Evolutionary conservation across 2,329 filamentous ascomycete species (phyloP).

Genomic region (Penicillium palitans): DNA sequence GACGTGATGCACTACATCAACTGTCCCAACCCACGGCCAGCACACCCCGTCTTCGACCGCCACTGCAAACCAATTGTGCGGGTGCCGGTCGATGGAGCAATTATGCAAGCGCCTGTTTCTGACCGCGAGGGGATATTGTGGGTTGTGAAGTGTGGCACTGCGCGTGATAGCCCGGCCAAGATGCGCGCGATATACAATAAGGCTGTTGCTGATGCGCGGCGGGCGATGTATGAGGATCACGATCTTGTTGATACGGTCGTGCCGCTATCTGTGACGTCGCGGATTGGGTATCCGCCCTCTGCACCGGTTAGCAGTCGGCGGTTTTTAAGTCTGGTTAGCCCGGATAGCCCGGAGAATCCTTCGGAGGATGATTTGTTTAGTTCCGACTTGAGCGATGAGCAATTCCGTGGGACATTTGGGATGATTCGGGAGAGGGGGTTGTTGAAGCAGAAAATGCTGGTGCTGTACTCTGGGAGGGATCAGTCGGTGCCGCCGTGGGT

Average conservation of each 20-base stretch:
- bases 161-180: constrained; percentile 20
- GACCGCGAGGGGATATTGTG: constrained; percentile 66
- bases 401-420: constrained; percentile 66
- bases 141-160: constrained; percentile 24
- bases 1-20: constrained; percentile 64
- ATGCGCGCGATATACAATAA: constrained; percentile 28
- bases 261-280: constrained; percentile 32
- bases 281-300: constrained; percentile 30
- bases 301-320: constrained; percentile 56
- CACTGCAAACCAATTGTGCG: constrained; percentile 37
- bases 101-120: constrained; percentile 75
- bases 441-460: constrained; percentile 41
- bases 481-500: constrained; percentile 47
- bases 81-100: constrained; percentile 65
- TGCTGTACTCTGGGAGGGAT: constrained; percentile 48
- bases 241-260: constrained; percentile 31
- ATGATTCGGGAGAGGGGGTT: constrained; percentile 38
- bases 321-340: constrained; percentile 57
- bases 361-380: constrained; percentile 86
- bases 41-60: constrained; percentile 31
- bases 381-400: constrained; percentile 63
- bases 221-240: constrained; percentile 20
- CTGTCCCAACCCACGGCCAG: constrained; percentile 39
- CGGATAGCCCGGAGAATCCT: constrained; percentile 53
- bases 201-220: constrained; percentile 22